A percentile compares a stretch with the other conserved stretches of the same genome.
These are phyloP conservation scores for Microdochium nivale DNA, from an alignment of 2,329 filamentous ascomycete species.

Conservation along the genomic window DNA sequence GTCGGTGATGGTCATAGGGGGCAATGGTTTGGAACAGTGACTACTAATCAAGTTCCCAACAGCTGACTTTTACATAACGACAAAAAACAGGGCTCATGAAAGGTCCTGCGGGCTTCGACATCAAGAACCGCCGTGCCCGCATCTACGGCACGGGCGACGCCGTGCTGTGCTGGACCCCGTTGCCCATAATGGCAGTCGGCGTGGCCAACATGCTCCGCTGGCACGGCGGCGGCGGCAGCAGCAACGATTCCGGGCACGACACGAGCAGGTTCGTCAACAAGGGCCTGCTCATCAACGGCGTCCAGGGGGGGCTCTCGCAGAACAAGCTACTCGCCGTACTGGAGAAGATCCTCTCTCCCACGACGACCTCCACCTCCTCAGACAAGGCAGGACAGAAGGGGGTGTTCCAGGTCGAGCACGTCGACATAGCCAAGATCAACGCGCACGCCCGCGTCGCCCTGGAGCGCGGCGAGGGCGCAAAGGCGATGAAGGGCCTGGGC, in stretches of 20 bases:
- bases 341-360: neutral
- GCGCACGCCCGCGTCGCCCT: neutral
- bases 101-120: neutral
- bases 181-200: neutral
- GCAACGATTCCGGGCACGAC: too few relatives aligned
- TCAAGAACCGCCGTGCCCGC: neutral
- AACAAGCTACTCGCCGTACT: neutral
- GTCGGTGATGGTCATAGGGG: too few relatives aligned
- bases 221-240: neutral
- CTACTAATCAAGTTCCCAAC: too few relatives aligned
- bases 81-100: neutral
- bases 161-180: neutral
- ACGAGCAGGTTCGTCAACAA: neutral
- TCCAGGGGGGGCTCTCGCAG: neutral
- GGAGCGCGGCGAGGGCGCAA: neutral
- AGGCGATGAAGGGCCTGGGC: neutral
- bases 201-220: neutral
- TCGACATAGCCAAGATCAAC: neutral
- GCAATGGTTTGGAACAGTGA: too few relatives aligned
- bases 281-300: neutral
- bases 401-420: neutral
- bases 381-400: neutral
- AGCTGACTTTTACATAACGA: neutral
- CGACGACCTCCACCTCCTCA: neutral
- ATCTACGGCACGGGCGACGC: neutral